Percentiles rank a stretch among this genome's conserved stretches.
Conservation (phyloP, 1,139 yeast genomes). For the Candida dubliniensis region DNA sequence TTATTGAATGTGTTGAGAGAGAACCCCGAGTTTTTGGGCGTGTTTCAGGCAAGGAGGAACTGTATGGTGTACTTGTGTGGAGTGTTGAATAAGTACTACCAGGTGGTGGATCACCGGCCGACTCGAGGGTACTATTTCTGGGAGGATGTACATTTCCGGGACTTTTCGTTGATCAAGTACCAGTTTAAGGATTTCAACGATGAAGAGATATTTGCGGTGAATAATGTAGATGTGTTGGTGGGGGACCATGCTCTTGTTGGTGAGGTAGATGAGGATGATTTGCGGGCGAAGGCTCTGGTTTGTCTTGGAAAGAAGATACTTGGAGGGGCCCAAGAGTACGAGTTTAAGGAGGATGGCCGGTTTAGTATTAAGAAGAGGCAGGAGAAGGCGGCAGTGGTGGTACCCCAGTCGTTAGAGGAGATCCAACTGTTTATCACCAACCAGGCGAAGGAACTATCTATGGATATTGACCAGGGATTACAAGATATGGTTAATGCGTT, state of each 20-base stretch:
- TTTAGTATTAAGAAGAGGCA: constrained; percentile 3
- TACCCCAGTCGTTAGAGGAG: constrained; percentile 27
- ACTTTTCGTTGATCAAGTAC: constrained; percentile 53
- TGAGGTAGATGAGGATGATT: constrained; percentile 19
- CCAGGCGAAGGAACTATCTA: constrained; percentile 18
- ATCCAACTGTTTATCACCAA: constrained; percentile 31
- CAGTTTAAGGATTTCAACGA: constrained; percentile 64
- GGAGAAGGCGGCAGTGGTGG: not conserved
- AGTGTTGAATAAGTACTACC: constrained; percentile 6
- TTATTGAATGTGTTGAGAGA: constrained; percentile 55
- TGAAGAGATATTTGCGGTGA: constrained; percentile 35
- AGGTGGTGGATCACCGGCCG: constrained; percentile 21
- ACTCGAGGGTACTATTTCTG: constrained; percentile 54
- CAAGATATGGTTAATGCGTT: constrained; percentile 21
- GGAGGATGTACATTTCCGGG: constrained; percentile 66
- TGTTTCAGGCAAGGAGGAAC: constrained; percentile 6
- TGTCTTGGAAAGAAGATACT: constrained; percentile 18
- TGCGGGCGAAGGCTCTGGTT: constrained; percentile 25
- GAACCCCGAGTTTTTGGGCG: constrained; percentile 29
- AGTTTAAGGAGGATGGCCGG: constrained; percentile 3
- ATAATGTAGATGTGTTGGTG: constrained; percentile 31
- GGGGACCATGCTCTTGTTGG: constrained; percentile 30
- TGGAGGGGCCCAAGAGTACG: constrained; percentile 2
- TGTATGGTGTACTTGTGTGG: constrained; percentile 1
- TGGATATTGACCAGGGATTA: constrained; percentile 12